Conservation (phyloP, 106 monocot species). For the Allium fistulosum region DNA sequence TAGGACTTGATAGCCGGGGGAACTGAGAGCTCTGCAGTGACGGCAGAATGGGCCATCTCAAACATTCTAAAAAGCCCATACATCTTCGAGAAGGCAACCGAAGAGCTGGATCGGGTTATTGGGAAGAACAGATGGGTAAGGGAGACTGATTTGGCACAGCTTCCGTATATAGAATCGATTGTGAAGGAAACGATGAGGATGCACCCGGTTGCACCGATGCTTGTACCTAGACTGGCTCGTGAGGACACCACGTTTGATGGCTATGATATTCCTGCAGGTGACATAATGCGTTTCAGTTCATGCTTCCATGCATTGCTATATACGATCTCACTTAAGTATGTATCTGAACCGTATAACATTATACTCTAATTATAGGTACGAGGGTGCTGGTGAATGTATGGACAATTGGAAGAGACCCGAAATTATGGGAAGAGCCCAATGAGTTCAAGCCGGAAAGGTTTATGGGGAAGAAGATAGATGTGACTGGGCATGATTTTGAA, state of each 20-base stretch:
- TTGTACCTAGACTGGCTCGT: conserved; percentile 32
- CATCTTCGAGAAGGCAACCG: conserved; percentile 33
- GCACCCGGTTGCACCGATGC: conserved; percentile 57
- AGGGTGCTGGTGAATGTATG: conserved; percentile 24
- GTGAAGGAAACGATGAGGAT: conserved; percentile 57
- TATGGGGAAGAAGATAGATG: conserved; percentile 32
- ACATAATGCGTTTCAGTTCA: background rate
- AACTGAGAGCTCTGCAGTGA: conserved; percentile 49
- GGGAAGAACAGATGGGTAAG: conserved; percentile 44
- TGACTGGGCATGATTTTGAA: conserved; percentile 44
- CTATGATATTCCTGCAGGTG: conserved; percentile 25
- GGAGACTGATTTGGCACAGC: conserved; percentile 32
- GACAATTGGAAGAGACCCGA: conserved; percentile 21
- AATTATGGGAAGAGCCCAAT: conserved; percentile 35
- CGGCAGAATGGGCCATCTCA: conserved; percentile 61
- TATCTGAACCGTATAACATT: no score
- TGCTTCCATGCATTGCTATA: no score
- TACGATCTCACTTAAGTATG: no score
- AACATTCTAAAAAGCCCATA: conserved; percentile 47
- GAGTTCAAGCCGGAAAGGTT: conserved; percentile 60
- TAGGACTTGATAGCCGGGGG: conserved; percentile 64
- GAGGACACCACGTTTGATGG: conserved; percentile 31
- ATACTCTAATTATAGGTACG: background rate
- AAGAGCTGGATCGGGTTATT: conserved; percentile 56
- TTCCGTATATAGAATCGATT: conserved; percentile 50